These are phyloP conservation scores for Pichia nanzhaoensis DNA, from an alignment of 805 yeast genomes.

Conservation along the genomic window DNA sequence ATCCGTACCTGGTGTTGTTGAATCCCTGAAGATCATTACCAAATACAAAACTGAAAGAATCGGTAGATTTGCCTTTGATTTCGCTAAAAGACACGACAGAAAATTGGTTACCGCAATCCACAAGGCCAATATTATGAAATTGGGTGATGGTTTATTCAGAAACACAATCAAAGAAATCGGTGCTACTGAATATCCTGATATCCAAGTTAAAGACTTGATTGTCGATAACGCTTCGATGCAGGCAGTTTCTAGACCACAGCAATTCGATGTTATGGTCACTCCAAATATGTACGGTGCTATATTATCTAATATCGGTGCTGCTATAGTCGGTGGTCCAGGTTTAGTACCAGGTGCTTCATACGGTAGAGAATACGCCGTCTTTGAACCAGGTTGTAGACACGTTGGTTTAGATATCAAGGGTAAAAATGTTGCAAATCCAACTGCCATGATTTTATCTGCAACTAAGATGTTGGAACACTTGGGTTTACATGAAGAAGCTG, in stretches of 20 bases:
- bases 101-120: conserved; percentile 92
- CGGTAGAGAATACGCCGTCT: conserved; percentile 95
- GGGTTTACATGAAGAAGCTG: conserved; percentile 80
- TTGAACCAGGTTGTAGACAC: conserved; percentile 99
- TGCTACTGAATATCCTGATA: conserved; percentile 76
- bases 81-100: conserved; percentile 88
- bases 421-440: conserved; percentile 93
- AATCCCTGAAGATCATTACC: conserved; percentile 91
- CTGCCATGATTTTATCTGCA: conserved; percentile 92
- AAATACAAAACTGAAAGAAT: conserved; percentile 93
- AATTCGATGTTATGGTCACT: conserved; percentile 94
- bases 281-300: conserved; percentile 98
- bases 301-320: conserved; percentile 97
- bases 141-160: conserved; percentile 97
- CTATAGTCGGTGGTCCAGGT: conserved; percentile 96
- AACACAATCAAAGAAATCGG: conserved; percentile 85
- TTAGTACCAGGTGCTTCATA: conserved; percentile 97
- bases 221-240: conserved; percentile 99
- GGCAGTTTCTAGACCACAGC: conserved; percentile 97
- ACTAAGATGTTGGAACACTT: conserved; percentile 91
- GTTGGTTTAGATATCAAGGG: conserved; percentile 96
- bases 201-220: conserved; percentile 83
- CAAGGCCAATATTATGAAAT: conserved; percentile 98
- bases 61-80: conserved; percentile 95
- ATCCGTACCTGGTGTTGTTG: conserved; percentile 96